These are phyloP conservation scores for Lentinula boryana DNA, from an alignment of 768 basidiomycete genomes.

Conservation along the genomic window DNA sequence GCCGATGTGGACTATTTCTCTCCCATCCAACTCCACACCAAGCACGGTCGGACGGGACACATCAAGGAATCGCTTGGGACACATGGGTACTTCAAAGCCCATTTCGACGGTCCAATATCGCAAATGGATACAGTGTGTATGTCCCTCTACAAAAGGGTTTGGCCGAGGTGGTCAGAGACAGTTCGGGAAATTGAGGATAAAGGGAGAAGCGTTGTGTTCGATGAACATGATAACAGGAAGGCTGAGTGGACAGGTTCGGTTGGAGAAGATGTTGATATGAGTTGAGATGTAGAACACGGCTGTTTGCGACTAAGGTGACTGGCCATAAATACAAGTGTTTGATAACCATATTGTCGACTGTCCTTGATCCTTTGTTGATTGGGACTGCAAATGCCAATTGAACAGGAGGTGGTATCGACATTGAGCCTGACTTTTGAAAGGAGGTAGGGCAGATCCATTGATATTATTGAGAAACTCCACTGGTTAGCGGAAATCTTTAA, in stretches of 20 bases:
- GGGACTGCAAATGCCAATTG: too few species aligned
- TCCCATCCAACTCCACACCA: slow-evolving; percentile 89
- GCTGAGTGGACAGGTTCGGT: background rate
- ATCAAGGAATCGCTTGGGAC: slow-evolving; percentile 91
- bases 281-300: background rate
- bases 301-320: background rate
- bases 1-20: slow-evolving; percentile 92
- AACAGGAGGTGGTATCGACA: too few species aligned
- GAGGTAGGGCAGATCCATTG: too few species aligned
- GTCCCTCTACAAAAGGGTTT: slow-evolving; percentile 92
- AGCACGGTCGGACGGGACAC: slow-evolving; percentile 85
- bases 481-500: too few species aligned
- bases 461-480: too few species aligned
- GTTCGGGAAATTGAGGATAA: slow-evolving; percentile 46
- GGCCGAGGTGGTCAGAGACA: slow-evolving; percentile 83
- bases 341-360: background rate
- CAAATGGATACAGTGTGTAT: slow-evolving; percentile 98
- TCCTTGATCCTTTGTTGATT: too few species aligned
- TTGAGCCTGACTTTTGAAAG: too few species aligned
- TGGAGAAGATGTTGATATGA: background rate
- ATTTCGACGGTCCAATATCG: slow-evolving; percentile 87
- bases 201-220: background rate
- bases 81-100: slow-evolving; percentile 96
- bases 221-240: background rate
- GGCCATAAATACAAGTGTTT: background rate